Evolutionary conservation across 2,329 filamentous ascomycete genomes (phyloP), one percentile per base, ranked within the genome.

Genomic region (Alternaria viburni): DNA sequence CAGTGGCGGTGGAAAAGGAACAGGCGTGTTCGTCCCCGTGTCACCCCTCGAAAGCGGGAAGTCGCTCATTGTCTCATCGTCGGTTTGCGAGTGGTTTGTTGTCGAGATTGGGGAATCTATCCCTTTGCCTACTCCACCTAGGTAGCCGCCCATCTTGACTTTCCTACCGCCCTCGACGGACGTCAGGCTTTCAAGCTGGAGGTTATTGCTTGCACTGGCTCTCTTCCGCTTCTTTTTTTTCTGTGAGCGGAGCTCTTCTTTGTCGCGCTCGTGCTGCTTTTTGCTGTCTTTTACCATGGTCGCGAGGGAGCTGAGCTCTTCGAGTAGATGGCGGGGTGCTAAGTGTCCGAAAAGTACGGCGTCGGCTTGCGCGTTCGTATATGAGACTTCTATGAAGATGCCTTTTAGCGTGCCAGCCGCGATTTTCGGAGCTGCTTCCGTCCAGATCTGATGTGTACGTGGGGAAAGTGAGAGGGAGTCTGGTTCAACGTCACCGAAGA

Each of bases 341-440:
- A 99, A 83, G 72, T 99, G 96, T 0, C 96, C 96, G 69, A 93
- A 99, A 0, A 99, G 85, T 0, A 90, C 87, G 54, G 91, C 89
- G 64, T 96, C 90, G 21, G 88, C 86, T 72, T 93, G 91, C 8
- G 88, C 87, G 77, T 97, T 91, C 65, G 93, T 91, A 78, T 95
- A 99, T 65, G 93, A 97, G 79, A 95, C 98, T 83, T 99, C 96
- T 71, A 99, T 96, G 75, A 98, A 95, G 12, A 99, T 91, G 11
- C 91, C 95, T 0, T 86, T 87, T 0, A 99, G 85, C 5, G 86
- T 84, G 2, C 93, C 92, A 0, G 85, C 82, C 0, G 85, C 91
- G 25, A 99, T 89, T 76, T 96, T 97, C 9, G 91, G 91, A 0
- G 94, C 95, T 0, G 95, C 95, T 74, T 96, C 92, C 68, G 88